Evolutionary conservation across 805 yeast genomes (phyloP).

Genomic region (Yarrowia alimentaria): DNA sequence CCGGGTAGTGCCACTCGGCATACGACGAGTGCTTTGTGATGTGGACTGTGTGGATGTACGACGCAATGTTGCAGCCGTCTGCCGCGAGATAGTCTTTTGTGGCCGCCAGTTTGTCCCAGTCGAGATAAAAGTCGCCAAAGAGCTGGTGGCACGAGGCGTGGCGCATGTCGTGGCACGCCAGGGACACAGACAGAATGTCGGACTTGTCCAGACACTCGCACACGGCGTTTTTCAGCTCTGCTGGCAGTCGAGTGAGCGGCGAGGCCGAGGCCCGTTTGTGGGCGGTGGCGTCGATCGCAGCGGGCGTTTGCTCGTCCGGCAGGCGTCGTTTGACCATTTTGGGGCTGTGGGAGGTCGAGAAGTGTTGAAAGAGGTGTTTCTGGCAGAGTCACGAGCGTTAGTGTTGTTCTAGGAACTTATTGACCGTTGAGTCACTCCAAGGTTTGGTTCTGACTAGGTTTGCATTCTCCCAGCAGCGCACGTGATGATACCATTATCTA

Average conservation of each 20-base stretch:
- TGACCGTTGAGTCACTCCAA: constrained; percentile 22
- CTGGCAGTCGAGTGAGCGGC: constrained; percentile 13
- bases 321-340: constrained; percentile 23
- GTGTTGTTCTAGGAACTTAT: background rate
- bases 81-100: constrained; percentile 4
- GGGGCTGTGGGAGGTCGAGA: background rate
- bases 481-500: constrained; percentile 24
- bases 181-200: constrained; percentile 7
- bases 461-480: constrained; percentile 5
- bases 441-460: no score
- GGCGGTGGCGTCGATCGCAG: no score
- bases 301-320: constrained; percentile 5
- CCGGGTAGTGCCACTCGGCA: constrained; percentile 30
- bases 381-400: no score
- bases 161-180: constrained; percentile 16
- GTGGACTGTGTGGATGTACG: constrained; percentile 4
- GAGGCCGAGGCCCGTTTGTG: constrained; percentile 16
- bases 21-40: constrained; percentile 29
- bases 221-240: constrained; percentile 17
- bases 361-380: no score
- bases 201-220: constrained; percentile 6
- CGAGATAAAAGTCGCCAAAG: constrained; percentile 7
- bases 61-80: background rate
- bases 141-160: constrained; percentile 19
- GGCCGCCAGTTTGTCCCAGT: constrained; percentile 4